These are phyloP conservation scores for Urostyla sp. DNA, from an alignment of 73 alveolate species.

Conservation along the genomic window DNA sequence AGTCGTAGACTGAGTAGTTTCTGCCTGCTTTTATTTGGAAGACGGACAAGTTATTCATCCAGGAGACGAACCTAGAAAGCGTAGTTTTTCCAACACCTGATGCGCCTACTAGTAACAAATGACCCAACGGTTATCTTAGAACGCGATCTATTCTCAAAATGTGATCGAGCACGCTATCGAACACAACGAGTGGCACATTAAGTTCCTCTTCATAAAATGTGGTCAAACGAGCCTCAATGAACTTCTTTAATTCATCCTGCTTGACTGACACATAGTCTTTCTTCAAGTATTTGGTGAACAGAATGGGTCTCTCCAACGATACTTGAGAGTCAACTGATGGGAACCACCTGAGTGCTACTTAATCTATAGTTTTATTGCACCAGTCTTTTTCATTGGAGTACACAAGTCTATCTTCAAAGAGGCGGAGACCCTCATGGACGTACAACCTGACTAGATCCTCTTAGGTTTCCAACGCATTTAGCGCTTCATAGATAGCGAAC, in stretches of 20 bases:
- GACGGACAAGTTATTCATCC: conserved; percentile 98
- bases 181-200: conserved; percentile 97
- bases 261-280: conserved; percentile 90
- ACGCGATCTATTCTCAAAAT: conserved; percentile 99
- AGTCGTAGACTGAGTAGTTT: conserved; percentile 96
- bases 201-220: conserved; percentile 99
- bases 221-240: conserved; percentile 88
- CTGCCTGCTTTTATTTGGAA: conserved; percentile 99
- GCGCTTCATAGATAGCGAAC: conserved; percentile 82
- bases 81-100: conserved; percentile 97
- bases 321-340: conserved; percentile 72
- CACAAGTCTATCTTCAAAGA: conserved; percentile 99
- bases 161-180: conserved; percentile 98
- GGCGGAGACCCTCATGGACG: conserved; percentile 98
- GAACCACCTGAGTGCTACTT: conserved; percentile 88
- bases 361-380: conserved; percentile 94
- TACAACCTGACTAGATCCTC: conserved; percentile 94
- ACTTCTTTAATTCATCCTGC: conserved; percentile 93
- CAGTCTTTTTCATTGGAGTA: conserved; percentile 95
- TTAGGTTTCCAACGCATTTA: conserved; percentile 74
- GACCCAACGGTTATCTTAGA: conserved; percentile 98
- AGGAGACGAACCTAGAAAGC: conserved; percentile 97
- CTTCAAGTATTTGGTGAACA: conserved; percentile 87
- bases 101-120: conserved; percentile 97
- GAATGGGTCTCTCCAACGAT: conserved; percentile 93